These are phyloP conservation scores for Cupressus sempervirens DNA, from an alignment of 75 land plant genomes.

Conservation along the genomic window DNA sequence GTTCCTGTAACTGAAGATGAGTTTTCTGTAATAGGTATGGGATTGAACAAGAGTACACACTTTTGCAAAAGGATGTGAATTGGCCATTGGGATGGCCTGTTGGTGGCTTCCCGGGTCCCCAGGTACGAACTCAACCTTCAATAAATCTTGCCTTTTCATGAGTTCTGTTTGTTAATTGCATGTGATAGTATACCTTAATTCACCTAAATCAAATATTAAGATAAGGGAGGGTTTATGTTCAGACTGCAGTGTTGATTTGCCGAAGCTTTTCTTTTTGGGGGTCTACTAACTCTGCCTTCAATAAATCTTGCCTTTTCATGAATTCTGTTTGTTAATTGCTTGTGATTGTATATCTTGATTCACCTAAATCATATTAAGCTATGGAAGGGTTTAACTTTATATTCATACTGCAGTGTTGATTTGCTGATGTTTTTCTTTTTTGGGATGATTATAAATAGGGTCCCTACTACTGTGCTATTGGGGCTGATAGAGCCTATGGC, in stretches of 20 bases:
- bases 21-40: slow-evolving; percentile 59
- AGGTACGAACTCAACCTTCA: slow-evolving; percentile 38
- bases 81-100: slow-evolving; percentile 99
- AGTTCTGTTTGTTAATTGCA: not conserved
- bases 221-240: no score
- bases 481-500: slow-evolving; percentile 97
- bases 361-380: not conserved
- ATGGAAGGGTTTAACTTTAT: no score
- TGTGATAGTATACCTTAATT: not conserved
- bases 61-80: slow-evolving; percentile 83
- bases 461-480: slow-evolving; percentile 88
- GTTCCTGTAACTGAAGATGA: not conserved
- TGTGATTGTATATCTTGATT: not conserved
- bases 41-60: slow-evolving; percentile 96
- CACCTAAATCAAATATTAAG: not conserved
- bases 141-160: not conserved
- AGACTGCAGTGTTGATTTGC: no score
- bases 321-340: not conserved
- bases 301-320: not conserved
- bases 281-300: slow-evolving; percentile 9
- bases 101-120: slow-evolving; percentile 95
- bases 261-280: not conserved
- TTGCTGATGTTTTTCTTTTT: not conserved
- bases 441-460: slow-evolving; percentile 29
- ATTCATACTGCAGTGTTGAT: no score